A percentile compares a stretch with the other conserved stretches of the same genome.
Conservation (phyloP, 306 rosid species). For the Lithocarpus polystachyus region DNA sequence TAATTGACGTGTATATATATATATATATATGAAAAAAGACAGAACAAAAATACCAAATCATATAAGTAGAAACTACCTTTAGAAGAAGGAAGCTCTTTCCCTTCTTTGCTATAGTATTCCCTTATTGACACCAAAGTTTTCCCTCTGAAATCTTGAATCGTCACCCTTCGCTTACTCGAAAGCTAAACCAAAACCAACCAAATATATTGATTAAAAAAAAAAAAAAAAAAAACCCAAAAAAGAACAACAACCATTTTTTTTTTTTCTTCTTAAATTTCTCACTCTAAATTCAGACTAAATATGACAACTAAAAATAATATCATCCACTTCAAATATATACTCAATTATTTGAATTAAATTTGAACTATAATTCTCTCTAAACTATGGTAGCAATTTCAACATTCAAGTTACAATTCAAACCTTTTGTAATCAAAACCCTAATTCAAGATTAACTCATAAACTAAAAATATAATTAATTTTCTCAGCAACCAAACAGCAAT, state of each 20-base stretch:
- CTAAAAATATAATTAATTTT: background rate
- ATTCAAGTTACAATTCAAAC: too few species aligned
- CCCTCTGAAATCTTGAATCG: conserved; percentile 57
- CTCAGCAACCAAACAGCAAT: conserved; percentile 11
- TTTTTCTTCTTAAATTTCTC: too few species aligned
- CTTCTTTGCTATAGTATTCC: conserved; percentile 58
- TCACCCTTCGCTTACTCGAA: conserved; percentile 55
- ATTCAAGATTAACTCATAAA: too few species aligned
- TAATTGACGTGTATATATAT: background rate
- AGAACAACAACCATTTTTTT: too few species aligned
- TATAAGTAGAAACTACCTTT: conserved; percentile 45
- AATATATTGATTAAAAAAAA: background rate
- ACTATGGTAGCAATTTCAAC: too few species aligned
- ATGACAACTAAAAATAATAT: too few species aligned
- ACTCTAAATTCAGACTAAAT: too few species aligned
- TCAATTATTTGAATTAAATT: too few species aligned
- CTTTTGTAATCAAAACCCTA: too few species aligned
- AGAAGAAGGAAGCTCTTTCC: conserved; percentile 47
- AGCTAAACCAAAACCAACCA: conserved; percentile 40
- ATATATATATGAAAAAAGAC: background rate
- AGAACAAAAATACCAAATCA: background rate
- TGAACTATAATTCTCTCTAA: too few species aligned
- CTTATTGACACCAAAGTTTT: conserved; percentile 55
- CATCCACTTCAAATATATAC: too few species aligned
- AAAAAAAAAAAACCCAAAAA: background rate